A percentile compares a stretch with the other conserved stretches of the same genome.
These are phyloP conservation scores for Cairneyella variabilis DNA, from an alignment of 495 filamentous ascomycete species.

Conservation along the genomic window DNA sequence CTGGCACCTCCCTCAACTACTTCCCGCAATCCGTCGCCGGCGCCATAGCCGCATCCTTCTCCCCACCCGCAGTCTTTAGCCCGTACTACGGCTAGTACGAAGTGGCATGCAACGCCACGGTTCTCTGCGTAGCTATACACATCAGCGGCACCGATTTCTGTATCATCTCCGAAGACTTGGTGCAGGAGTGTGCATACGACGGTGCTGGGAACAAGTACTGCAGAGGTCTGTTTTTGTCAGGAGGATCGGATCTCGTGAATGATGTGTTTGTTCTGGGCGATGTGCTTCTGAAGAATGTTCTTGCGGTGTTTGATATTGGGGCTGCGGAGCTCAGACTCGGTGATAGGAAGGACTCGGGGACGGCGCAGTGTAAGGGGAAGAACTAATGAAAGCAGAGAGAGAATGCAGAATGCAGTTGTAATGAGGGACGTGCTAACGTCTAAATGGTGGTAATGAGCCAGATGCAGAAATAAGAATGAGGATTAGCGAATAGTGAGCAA, in stretches of 20 bases:
- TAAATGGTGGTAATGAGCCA: too few species aligned
- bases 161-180: slow-evolving; percentile 51
- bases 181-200: slow-evolving; percentile 28
- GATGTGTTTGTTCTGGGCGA: slow-evolving; percentile 54
- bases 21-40: slow-evolving; percentile 42
- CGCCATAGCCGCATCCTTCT: slow-evolving; percentile 45
- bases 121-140: slow-evolving; percentile 46
- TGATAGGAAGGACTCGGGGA: background rate
- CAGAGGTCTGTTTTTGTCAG: slow-evolving; percentile 41
- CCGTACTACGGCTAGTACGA: slow-evolving; percentile 41
- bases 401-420: too few species aligned
- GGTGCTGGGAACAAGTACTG: slow-evolving; percentile 31
- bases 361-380: background rate
- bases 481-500: too few species aligned
- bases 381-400: too few species aligned
- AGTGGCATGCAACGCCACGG: slow-evolving; percentile 50
- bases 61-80: slow-evolving; percentile 39
- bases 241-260: slow-evolving; percentile 9
- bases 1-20: slow-evolving; percentile 39
- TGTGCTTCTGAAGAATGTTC: slow-evolving; percentile 58
- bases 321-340: slow-evolving; percentile 46
- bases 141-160: slow-evolving; percentile 45
- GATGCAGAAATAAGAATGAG: too few species aligned
- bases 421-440: too few species aligned
- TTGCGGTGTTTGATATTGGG: slow-evolving; percentile 59